phyloP scores from a whole-genome alignment of 2,329 filamentous ascomycete species.

The Phyllosticta paracitricarpa region DNA sequence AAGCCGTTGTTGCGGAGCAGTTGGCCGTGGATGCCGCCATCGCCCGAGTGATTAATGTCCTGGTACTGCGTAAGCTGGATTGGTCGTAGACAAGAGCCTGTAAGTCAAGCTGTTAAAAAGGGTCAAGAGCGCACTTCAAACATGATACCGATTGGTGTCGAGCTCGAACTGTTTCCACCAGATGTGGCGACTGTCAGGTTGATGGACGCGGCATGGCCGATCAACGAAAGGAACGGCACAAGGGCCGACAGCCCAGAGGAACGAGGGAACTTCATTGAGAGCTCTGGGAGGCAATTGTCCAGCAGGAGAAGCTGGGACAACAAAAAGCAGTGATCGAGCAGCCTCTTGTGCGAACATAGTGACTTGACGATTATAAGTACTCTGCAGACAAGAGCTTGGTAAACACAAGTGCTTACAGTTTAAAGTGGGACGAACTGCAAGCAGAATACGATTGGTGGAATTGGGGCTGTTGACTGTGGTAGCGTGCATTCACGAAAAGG shows the following conservation, averaged over 20 bases:
- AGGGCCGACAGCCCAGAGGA: neutral
- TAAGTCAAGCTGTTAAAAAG: neutral
- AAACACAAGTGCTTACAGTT: neutral
- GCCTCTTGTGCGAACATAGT: neutral
- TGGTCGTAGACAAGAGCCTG: neutral
- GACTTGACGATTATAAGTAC: neutral
- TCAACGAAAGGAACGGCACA: neutral
- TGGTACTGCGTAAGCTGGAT: neutral
- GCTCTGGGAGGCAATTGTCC: neutral
- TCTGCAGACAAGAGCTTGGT: neutral
- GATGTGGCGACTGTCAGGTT: conserved; percentile 17
- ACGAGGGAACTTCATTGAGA: neutral
- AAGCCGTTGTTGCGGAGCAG: conserved; percentile 11
- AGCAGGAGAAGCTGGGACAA: neutral
- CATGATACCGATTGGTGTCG: conserved; percentile 35
- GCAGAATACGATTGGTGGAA: neutral
- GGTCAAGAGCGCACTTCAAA: conserved; percentile 23
- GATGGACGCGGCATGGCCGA: neutral
- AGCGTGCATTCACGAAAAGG: neutral
- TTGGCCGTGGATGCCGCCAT: conserved; percentile 10
- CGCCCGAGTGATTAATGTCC: conserved; percentile 11
- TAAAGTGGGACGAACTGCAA: neutral
- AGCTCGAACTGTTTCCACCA: conserved; percentile 31
- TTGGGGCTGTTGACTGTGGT: neutral
- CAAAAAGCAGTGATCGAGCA: neutral